Conservation (phyloP, 2,329 filamentous ascomycete species). For the Alternaria ethzedia region DNA sequence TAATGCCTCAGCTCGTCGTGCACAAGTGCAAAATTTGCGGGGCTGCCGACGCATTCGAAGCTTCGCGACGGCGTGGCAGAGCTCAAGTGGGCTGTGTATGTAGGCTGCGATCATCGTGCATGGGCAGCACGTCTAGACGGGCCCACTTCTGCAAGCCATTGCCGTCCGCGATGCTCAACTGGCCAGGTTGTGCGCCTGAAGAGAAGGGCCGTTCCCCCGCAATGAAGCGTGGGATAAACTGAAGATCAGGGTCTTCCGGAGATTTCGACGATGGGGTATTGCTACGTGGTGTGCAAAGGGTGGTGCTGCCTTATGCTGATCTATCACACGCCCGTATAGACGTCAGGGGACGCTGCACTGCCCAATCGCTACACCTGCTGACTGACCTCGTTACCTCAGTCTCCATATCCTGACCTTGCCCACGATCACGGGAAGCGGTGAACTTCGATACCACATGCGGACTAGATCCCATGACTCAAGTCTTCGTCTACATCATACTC, state of each 20-base stretch:
- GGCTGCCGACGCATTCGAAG: constrained; percentile 14
- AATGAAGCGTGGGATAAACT: neutral
- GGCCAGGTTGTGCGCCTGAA: neutral
- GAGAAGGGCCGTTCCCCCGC: constrained; percentile 7
- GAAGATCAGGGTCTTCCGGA: constrained; percentile 15
- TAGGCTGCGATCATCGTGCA: constrained; percentile 25
- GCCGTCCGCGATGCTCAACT: constrained; percentile 4
- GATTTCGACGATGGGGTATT: constrained; percentile 1
- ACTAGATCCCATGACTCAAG: neutral
- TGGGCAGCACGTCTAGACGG: constrained; percentile 5
- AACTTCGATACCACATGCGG: neutral
- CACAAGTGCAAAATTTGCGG: constrained; percentile 9
- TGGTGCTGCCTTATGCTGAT: neutral
- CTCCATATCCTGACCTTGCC: neutral
- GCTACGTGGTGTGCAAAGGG: constrained; percentile 9
- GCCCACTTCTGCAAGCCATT: constrained; percentile 11
- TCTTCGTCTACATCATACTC: constrained; percentile 1
- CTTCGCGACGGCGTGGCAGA: constrained; percentile 21
- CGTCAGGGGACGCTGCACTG: neutral
- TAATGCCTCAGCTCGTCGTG: constrained; percentile 13
- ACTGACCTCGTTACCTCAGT: neutral
- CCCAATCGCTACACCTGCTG: neutral
- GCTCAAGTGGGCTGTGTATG: constrained; percentile 21
- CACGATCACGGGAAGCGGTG: constrained; percentile 7
- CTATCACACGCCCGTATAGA: neutral